Evolutionary conservation across 257 asterid genomes (phyloP), one percentile per base, ranked within the genome.

Genomic region (Solanum clarkiae): DNA sequence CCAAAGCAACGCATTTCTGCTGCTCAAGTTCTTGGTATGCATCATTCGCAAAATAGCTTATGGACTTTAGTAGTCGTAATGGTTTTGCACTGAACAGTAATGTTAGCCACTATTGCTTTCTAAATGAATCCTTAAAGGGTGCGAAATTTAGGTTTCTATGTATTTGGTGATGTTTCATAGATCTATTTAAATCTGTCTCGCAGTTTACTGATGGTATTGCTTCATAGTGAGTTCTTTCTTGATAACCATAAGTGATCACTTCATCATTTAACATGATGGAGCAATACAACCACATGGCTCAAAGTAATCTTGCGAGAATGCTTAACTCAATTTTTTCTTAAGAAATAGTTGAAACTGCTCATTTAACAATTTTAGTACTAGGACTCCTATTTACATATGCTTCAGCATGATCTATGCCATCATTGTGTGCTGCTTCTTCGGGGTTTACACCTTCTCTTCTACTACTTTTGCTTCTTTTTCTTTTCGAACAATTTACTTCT

Each of bases 1-100:
- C 92, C 95, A 1, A 90, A 90, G 87, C 85, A 80, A 83, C 91
- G 98, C 53, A 94, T 94, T 22, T 92, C 97, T 42, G 95, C 98
- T 82, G 92, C 94, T 72, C 88, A 93, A 91, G 97, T 93, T 86
- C 98, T 94, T 81, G 98, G 98, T 94, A 92, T 17, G 79, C 84
- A 24, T 7, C 83, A 62, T 36, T 18, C 59, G 8, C 56, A 63
- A 62, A 44, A 54, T 42, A 66, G 57, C 16, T 22, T 44, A 24
- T 75, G 49, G 62, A 49, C 60, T 75, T 75, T 49, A 49, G 8
- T 49, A 75, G 24, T 4, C 22, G 44, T 75, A 24, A 75, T 24
- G 81, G 42, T 75, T 75, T 15, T 40, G 26, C 22, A 49, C 17
- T 22, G n/a, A 49, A 9, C 14, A 75, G 44, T 24, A 75, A 47